Base-by-base conservation (phyloP, 345 rosid species). In the Moricandia moricandioides region DNA sequence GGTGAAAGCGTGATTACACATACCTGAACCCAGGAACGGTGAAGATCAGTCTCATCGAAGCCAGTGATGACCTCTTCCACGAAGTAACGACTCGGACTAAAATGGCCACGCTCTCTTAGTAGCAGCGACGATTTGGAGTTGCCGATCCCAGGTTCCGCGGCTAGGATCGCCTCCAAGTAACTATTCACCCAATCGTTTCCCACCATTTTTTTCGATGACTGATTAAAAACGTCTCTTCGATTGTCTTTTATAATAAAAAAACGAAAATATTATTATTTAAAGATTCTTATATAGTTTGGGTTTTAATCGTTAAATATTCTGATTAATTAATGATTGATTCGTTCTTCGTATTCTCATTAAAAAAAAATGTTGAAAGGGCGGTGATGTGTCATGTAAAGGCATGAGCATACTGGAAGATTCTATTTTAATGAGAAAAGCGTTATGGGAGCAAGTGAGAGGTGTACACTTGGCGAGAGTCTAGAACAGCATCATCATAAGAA, bases 1-100 rank as follows among this genome's bases (percentile, higher is more conserved):
- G 51, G 51, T 26, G 59, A 37, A 2, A 9, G 43, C 11, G 43
- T 37, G 45, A 11, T 11, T 39, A 13, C 0, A 34, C 1, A 40
- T 69, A 90, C 97, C 77, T 83, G 87, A 68, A 82, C 83, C 97
- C 97, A 90, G 7, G 97, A 84, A 70, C 97, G 97, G 67, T 90
- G 88, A 70, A 92, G 97, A 85, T 92, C 98, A 79, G 92, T 88
- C 85, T 91, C 96, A 73, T 89, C 96, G 78, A 83, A 87, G 62
- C 91, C 87, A 39, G 91, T 85, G 84, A 88, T 87, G 71, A 91
- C 97, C 69, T 88, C 88, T 40, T 88, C 88, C 3, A 85, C 97
- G 80, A 87, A 84, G 80, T 85, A 87, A n/a, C 92, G 89, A 78
- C 96, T 85, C 2, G 92, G 88, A 57, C 88, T 87, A 80, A 89